Evolutionary conservation across 768 basidiomycete species (phyloP), one percentile per base, ranked within the genome.

Genomic region (Mycena maculata): DNA sequence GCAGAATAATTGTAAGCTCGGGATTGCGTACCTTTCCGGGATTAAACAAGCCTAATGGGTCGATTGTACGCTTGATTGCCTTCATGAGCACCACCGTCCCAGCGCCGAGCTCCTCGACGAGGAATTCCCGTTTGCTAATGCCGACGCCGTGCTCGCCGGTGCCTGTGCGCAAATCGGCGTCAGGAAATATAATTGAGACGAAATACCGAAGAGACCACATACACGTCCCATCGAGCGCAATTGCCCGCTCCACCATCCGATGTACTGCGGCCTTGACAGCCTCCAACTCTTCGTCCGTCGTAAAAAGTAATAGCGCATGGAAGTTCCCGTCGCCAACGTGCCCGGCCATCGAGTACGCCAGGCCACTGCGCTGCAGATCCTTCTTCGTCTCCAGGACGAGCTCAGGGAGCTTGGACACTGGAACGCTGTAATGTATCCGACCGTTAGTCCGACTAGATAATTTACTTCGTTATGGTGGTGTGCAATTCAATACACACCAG

Each of bases 81-180:
- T 92, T 90, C 94, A 98, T 96, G 22, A 96, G 77, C 54, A 86
- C 85, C 9, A 97, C 91, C 0, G 96, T 97, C 5, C 92, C 93
- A 31, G 82, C 82, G 0, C 96, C 95, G 0, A 98, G 84, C 73
- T 98, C 96, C 45, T 90, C 85, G 15, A 86, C 83, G 25, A 98
- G 83, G 75, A 91, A 97, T 67, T 90, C 85, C 65, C 87, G 88
- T 81, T 96, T 96, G 6, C 94, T 94, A 12, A 95, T 81, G 0
- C 94, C 95, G 9, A 96, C 92, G 2, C 94, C 95, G 73, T 96
- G 94, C 72, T 96, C 94, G 4, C 92, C 92, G 0, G 90, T 91
- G 70, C 89, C 90, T 90, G 23, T n/a, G 67, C 20, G n/a, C n/a
- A n/a, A n/a, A n/a, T n/a, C n/a, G n/a, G n/a, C n/a, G n/a, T n/a